These are phyloP conservation scores for Pharnaceum exiguum DNA, from an alignment of 148 eudicot species.

Conservation along the genomic window DNA sequence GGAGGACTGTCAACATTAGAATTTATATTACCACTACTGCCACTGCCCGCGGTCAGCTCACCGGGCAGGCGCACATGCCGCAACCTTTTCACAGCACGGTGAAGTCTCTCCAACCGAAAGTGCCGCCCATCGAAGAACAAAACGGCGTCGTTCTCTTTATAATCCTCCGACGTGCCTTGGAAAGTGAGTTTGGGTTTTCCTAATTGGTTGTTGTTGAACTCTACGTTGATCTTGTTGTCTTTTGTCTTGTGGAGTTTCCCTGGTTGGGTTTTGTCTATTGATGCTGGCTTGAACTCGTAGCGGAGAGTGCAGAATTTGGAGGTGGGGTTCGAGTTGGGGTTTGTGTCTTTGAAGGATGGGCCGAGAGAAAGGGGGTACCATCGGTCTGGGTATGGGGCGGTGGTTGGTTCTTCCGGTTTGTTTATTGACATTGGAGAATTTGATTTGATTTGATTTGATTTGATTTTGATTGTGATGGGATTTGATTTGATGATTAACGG, in stretches of 20 bases:
- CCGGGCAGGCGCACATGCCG: slow-evolving; percentile 71
- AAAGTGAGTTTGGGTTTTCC: slow-evolving; percentile 79
- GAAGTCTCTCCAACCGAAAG: slow-evolving; percentile 79
- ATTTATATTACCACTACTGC: no score
- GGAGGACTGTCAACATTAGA: no score
- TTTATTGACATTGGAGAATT: slow-evolving; percentile 26
- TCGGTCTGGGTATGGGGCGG: slow-evolving; percentile 66
- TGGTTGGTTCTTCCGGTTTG: slow-evolving; percentile 49
- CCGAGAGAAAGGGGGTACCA: slow-evolving; percentile 88
- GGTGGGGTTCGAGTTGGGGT: no score
- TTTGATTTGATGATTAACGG: no score
- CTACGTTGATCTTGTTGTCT: slow-evolving; percentile 76
- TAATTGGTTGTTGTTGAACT: slow-evolving; percentile 65
- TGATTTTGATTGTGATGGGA: no score
- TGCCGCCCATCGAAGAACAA: slow-evolving; percentile 74
- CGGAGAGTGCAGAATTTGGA: slow-evolving; percentile 91
- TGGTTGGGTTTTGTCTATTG: slow-evolving; percentile 79
- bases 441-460: no score
- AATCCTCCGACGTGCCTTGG: slow-evolving; percentile 81
- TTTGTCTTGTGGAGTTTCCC: slow-evolving; percentile 72
- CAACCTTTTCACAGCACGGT: slow-evolving; percentile 76
- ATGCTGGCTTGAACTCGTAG: slow-evolving; percentile 94
- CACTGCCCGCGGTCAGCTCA: slow-evolving; percentile 42
- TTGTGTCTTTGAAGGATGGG: slow-evolving; percentile 76
- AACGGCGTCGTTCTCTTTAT: slow-evolving; percentile 88